Evolutionary conservation across 2,329 filamentous ascomycete genomes (phyloP).

Genomic region (Ceratocystis eucalypticola): DNA sequence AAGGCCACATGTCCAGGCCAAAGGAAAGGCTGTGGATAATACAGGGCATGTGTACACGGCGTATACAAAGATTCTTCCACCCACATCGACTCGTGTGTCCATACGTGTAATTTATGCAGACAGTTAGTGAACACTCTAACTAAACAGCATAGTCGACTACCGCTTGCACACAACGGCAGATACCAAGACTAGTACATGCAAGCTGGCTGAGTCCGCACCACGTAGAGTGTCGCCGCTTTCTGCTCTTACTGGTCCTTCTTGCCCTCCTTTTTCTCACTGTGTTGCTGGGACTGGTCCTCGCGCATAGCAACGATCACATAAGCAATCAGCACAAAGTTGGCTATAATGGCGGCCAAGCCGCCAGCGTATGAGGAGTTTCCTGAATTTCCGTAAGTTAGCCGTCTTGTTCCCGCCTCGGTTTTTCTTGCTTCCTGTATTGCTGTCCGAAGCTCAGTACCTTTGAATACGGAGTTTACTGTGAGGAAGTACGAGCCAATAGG

Average conservation of each 20-base stretch:
- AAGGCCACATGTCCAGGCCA: background rate
- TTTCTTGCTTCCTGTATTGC: background rate
- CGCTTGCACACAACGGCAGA: no score
- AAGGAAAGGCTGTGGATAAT: background rate
- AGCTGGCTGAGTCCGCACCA: no score
- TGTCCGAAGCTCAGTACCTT: conserved; percentile 40
- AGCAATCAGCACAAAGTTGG: conserved; percentile 79
- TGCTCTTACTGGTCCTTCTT: conserved; percentile 37
- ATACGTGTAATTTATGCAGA: background rate
- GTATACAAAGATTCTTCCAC: no score
- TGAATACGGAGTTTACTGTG: conserved; percentile 62
- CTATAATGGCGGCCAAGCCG: conserved; percentile 70
- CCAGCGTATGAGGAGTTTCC: conserved; percentile 84
- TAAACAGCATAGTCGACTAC: no score
- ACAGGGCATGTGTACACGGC: no score
- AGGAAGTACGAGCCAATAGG: conserved; percentile 85
- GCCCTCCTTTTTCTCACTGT: conserved; percentile 31
- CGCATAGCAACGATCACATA: conserved; percentile 86
- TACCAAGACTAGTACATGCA: no score
- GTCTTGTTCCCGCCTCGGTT: background rate
- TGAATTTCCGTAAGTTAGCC: conserved; percentile 27
- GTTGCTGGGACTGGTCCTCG: conserved; percentile 53
- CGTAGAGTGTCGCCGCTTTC: no score
- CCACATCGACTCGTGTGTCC: no score
- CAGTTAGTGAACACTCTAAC: no score